Percentiles rank a stretch among this genome's conserved stretches.
Conservation (phyloP, 495 filamentous ascomycete genomes). For the Penicillium macrosclerotiorum region DNA sequence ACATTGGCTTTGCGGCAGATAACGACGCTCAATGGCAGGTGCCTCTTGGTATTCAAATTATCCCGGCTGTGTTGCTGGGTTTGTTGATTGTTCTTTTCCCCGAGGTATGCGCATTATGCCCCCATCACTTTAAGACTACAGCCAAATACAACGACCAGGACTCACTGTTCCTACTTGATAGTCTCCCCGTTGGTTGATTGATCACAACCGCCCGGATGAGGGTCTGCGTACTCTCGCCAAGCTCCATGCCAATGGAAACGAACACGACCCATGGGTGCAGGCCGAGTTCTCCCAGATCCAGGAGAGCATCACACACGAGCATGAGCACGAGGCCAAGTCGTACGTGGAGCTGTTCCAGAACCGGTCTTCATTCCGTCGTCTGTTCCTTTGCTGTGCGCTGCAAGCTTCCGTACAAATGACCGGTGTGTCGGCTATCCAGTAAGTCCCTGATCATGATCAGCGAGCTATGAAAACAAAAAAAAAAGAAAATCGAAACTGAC, state of each 20-base stretch:
- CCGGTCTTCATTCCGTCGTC: conserved; percentile 62
- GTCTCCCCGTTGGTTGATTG: conserved; percentile 59
- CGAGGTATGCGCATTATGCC: too few species aligned
- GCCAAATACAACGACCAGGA: not conserved
- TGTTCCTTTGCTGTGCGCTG: conserved; percentile 65
- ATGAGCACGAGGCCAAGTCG: conserved; percentile 66
- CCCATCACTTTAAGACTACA: too few species aligned
- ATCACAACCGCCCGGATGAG: conserved; percentile 44
- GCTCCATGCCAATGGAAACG: conserved; percentile 47
- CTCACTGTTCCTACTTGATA: conserved; percentile 7
- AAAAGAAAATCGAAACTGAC: too few species aligned
- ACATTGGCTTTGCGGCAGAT: conserved; percentile 46
- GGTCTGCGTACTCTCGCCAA: conserved; percentile 50
- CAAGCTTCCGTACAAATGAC: conserved; percentile 74
- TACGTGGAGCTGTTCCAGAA: conserved; percentile 65
- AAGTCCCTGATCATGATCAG: conserved; percentile 14
- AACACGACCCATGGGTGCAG: conserved; percentile 42
- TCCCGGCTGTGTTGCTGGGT: conserved; percentile 41
- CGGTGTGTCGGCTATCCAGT: conserved; percentile 69
- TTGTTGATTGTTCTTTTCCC: conserved; percentile 47
- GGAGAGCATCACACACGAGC: conserved; percentile 40
- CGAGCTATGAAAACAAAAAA: not conserved
- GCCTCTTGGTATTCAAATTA: conserved; percentile 41
- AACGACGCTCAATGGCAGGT: conserved; percentile 43
- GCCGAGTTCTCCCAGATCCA: conserved; percentile 44